Percentiles rank a stretch among this genome's conserved stretches.
These are phyloP conservation scores for Ceratonia siliqua DNA, from an alignment of 306 rosid genomes.

Conservation along the genomic window DNA sequence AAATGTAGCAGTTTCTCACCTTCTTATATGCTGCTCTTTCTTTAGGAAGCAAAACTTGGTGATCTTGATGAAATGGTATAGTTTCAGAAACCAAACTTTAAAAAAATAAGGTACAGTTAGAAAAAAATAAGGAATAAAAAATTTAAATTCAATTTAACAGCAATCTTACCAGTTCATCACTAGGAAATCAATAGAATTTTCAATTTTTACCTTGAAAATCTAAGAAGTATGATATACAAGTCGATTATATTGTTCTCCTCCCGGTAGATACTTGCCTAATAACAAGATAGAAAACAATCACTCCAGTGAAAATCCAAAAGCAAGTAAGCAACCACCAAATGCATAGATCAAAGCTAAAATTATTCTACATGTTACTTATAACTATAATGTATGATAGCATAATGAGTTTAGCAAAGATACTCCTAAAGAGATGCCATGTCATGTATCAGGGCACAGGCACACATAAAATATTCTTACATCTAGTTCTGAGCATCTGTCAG, in stretches of 20 bases:
- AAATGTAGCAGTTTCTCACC: slow-evolving; percentile 47
- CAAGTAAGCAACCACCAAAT: slow-evolving; percentile 3
- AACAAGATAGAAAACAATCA: slow-evolving; percentile 22
- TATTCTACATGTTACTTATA: slow-evolving; percentile 17
- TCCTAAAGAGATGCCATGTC: not conserved
- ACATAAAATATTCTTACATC: slow-evolving; percentile 7
- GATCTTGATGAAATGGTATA: slow-evolving; percentile 86
- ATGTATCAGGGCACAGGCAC: not conserved
- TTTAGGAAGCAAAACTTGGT: slow-evolving; percentile 54
- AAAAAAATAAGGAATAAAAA: not conserved
- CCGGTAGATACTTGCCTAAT: slow-evolving; percentile 77
- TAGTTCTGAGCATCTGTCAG: not conserved
- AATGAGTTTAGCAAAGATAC: slow-evolving; percentile 6
- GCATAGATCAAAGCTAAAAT: not conserved
- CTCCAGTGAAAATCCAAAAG: not conserved
- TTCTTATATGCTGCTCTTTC: slow-evolving; percentile 61
- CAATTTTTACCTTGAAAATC: slow-evolving; percentile 74
- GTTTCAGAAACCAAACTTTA: slow-evolving; percentile 94
- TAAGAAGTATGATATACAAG: slow-evolving; percentile 81
- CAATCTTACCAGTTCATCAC: not conserved
- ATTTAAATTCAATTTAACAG: not conserved
- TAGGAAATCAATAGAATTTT: slow-evolving; percentile 17
- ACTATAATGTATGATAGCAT: not conserved
- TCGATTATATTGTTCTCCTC: slow-evolving; percentile 83
- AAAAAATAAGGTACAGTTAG: slow-evolving; percentile 2